Evolutionary conservation across 2,329 filamentous ascomycete genomes (phyloP).

Genomic region (Lasiodiplodia sp.): DNA sequence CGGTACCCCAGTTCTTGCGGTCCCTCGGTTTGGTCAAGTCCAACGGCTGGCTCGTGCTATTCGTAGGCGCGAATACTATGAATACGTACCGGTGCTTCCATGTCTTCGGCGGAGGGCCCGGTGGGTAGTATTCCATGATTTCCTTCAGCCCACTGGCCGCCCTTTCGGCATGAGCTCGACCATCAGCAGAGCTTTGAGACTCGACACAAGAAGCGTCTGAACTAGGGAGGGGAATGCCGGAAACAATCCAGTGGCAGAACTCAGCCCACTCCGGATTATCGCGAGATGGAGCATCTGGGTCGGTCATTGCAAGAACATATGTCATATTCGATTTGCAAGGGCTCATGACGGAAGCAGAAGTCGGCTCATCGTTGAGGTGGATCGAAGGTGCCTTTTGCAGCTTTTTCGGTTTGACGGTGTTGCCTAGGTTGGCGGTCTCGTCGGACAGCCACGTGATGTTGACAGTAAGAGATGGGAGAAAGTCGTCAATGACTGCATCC

Average conservation of each 20-base stretch:
- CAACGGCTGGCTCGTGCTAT: conserved; percentile 52
- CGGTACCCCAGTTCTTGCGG: conserved; percentile 64
- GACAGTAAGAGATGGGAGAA: conserved; percentile 62
- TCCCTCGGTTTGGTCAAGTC: conserved; percentile 56
- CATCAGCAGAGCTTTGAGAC: not conserved
- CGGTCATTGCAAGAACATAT: conserved; percentile 61
- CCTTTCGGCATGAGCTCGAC: not conserved
- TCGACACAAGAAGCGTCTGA: conserved; percentile 11
- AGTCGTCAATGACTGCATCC: conserved; percentile 64
- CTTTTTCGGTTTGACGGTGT: conserved; percentile 53
- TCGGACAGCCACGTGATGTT: conserved; percentile 57
- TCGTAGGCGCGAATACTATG: conserved; percentile 56
- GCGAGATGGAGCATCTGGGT: conserved; percentile 65
- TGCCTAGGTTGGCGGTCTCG: conserved; percentile 58
- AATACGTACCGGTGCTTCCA: conserved; percentile 67
- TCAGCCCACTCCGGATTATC: conserved; percentile 63
- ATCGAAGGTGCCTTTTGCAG: conserved; percentile 53
- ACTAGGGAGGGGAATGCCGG: conserved; percentile 43
- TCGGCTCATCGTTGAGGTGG: conserved; percentile 45
- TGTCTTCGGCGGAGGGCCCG: conserved; percentile 62
- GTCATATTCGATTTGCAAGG: conserved; percentile 41
- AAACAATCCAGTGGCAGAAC: conserved; percentile 64
- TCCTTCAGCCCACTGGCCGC: conserved; percentile 40
- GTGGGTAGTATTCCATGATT: conserved; percentile 60
- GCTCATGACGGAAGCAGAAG: conserved; percentile 32